Evolutionary conservation across 225 moss, liverwort and hornwort species (phyloP).

Genomic region (Bryum argenteum): DNA sequence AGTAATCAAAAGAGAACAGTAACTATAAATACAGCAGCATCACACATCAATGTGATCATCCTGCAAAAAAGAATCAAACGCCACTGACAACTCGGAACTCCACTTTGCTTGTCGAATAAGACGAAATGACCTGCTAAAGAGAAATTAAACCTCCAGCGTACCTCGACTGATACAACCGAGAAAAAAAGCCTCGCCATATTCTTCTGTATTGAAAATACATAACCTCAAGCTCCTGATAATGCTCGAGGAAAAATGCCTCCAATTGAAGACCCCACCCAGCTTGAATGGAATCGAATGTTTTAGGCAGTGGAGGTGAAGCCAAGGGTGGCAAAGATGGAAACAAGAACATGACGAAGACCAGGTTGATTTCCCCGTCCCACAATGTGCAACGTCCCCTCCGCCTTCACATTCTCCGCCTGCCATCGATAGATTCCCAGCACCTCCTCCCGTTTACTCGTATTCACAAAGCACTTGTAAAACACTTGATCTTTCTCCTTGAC

Average conservation of each 20-base stretch:
- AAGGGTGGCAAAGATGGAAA: constrained; percentile 39
- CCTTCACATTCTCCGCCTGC: constrained; percentile 11
- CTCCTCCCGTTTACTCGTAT: constrained; percentile 23
- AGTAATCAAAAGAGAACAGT: not conserved
- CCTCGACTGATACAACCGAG: constrained; percentile 15
- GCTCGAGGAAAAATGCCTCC: too few relatives aligned
- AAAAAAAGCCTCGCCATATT: constrained; percentile 2
- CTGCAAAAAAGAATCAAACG: not conserved
- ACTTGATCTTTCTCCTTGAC: constrained; percentile 19
- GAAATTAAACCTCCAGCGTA: not conserved
- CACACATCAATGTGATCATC: not conserved
- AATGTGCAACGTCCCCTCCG: constrained; percentile 33
- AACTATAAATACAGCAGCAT: not conserved
- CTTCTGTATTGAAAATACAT: not conserved
- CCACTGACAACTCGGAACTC: not conserved
- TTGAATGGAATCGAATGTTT: constrained; percentile 4
- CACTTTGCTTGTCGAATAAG: too few relatives aligned
- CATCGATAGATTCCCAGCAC: constrained; percentile 36
- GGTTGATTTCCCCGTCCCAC: constrained; percentile 39
- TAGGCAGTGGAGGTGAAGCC: constrained; percentile 25
- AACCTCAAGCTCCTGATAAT: not conserved
- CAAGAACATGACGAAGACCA: constrained; percentile 36
- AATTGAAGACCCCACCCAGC: not conserved
- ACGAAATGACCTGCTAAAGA: not conserved
- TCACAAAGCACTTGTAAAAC: constrained; percentile 38